phyloP scores from a whole-genome alignment of 1,284 basidiomycete species.

The Ustilago tritici region DNA sequence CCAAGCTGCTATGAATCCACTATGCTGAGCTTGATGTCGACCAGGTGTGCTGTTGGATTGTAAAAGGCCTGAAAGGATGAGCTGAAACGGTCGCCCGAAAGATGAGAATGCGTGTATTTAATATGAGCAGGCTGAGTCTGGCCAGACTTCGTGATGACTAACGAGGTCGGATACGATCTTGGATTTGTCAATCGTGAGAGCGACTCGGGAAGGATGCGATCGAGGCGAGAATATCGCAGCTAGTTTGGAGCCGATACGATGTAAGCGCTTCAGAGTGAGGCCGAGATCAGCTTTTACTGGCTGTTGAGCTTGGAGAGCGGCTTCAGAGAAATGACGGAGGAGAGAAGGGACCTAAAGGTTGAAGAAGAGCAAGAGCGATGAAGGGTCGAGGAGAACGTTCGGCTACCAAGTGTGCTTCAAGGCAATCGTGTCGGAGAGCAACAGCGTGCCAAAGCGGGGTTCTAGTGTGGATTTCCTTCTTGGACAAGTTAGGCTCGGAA shows the following conservation, averaged over 20 bases:
- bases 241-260: neutral
- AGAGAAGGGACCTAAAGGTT: neutral
- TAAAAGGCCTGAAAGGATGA: neutral
- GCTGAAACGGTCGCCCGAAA: neutral
- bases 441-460: slow-evolving; percentile 4
- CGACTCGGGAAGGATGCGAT: neutral
- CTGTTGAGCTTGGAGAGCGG: neutral
- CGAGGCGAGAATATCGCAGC: neutral
- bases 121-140: neutral
- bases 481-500: neutral
- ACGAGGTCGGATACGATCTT: neutral
- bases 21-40: no score
- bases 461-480: neutral
- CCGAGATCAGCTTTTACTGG: neutral
- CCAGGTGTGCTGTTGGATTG: no score
- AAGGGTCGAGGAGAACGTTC: neutral
- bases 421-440: neutral
- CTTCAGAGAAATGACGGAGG: neutral
- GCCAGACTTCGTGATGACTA: neutral
- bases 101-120: neutral
- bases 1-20: no score
- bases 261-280: neutral
- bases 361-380: neutral
- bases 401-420: neutral
- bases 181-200: neutral